Conservation (phyloP, 306 rosid species). For the Luffa aegyptiaca region DNA sequence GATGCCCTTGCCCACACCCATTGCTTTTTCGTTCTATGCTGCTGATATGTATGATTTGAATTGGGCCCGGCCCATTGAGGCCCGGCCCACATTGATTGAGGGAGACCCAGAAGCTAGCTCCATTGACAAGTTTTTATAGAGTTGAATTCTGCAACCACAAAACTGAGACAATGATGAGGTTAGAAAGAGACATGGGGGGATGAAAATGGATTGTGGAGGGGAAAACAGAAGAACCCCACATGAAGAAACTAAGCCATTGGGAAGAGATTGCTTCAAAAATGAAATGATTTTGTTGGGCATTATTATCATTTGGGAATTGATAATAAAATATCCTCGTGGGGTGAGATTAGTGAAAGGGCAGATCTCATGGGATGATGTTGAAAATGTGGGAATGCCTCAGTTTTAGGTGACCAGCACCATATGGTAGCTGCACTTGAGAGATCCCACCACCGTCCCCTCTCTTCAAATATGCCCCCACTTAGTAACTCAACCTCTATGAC, state of each 20-base stretch:
- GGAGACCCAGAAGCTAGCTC: not conserved
- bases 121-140: not conserved
- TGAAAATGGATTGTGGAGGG: not conserved
- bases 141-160: not conserved
- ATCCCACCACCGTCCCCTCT: not conserved
- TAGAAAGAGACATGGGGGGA: not conserved
- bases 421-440: not conserved
- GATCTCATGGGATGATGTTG: slow-evolving; percentile 1
- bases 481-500: not conserved
- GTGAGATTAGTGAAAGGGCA: not conserved
- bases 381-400: slow-evolving; percentile 1
- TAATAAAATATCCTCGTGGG: not conserved
- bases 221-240: slow-evolving; percentile 22
- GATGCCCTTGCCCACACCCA: not conserved
- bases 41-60: slow-evolving; percentile 1
- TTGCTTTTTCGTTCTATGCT: not conserved
- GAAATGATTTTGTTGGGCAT: slow-evolving; percentile 6
- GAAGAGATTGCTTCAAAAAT: slow-evolving; percentile 6
- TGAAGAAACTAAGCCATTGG: slow-evolving; percentile 7
- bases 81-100: not conserved
- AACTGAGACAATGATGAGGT: not conserved
- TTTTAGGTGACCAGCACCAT: slow-evolving; percentile 11
- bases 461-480: not conserved
- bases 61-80: not conserved
- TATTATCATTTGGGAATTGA: not conserved